Evolutionary conservation across 108 stramenopile genomes (phyloP).

Genomic region (Halocafeteria seosinensis): DNA sequence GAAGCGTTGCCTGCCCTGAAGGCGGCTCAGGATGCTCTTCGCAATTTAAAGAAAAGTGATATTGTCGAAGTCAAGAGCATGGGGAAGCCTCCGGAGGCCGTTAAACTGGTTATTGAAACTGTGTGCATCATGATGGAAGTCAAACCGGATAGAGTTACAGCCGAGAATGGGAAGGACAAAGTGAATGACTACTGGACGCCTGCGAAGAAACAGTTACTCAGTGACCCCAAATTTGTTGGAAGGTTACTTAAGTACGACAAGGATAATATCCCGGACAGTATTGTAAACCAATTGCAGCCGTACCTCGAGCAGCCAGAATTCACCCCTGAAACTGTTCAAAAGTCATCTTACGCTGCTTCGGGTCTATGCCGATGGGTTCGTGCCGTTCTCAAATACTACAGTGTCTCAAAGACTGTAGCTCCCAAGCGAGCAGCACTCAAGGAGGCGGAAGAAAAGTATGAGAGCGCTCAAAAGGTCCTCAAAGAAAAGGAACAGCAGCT

Average conservation of each 20-base stretch:
- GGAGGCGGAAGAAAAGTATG: constrained; percentile 31
- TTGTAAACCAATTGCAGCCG: constrained; percentile 34
- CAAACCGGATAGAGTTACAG: constrained; percentile 28
- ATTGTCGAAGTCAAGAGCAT: constrained; percentile 47
- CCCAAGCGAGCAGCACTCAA: constrained; percentile 37
- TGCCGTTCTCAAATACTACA: constrained; percentile 44
- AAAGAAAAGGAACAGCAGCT: constrained; percentile 21
- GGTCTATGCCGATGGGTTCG: constrained; percentile 51
- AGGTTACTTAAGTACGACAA: constrained; percentile 42
- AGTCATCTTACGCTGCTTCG: constrained; percentile 38
- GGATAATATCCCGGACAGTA: constrained; percentile 40
- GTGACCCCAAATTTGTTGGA: constrained; percentile 27
- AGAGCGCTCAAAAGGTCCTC: constrained; percentile 27
- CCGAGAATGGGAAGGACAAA: constrained; percentile 29
- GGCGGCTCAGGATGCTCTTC: constrained; percentile 29
- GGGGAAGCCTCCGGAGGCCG: constrained; percentile 39
- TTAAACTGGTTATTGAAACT: constrained; percentile 35
- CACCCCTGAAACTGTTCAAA: constrained; percentile 35
- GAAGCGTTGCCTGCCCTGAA: constrained; percentile 43
- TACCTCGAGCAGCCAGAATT: constrained; percentile 36
- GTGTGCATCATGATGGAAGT: constrained; percentile 39
- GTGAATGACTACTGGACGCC: constrained; percentile 35
- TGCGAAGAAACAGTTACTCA: constrained; percentile 30
- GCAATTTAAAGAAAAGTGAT: constrained; percentile 28
- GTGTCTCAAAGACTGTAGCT: constrained; percentile 37